These are phyloP conservation scores for Corchorus olitorius DNA, from an alignment of 345 rosid genomes.

Conservation along the genomic window DNA sequence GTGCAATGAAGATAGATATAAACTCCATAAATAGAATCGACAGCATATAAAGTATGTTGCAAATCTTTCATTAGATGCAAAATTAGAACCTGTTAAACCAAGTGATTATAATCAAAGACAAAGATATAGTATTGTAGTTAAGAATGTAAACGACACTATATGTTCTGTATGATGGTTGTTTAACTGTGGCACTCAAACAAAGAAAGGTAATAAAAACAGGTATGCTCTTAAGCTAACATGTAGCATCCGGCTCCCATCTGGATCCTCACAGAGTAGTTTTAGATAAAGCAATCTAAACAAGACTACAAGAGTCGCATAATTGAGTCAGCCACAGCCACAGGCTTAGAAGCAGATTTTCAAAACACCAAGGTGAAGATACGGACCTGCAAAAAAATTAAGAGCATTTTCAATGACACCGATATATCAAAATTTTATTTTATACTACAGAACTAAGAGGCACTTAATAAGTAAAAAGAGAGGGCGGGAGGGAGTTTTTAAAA, in stretches of 20 bases:
- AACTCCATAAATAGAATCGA: background rate
- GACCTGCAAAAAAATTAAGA: conserved; percentile 9
- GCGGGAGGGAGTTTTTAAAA: background rate
- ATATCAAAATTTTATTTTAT: background rate
- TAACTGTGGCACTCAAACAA: background rate
- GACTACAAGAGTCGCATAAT: background rate
- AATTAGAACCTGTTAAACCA: background rate
- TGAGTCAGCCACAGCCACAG: background rate
- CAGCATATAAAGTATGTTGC: background rate
- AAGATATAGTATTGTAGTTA: no score
- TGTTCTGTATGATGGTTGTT: background rate
- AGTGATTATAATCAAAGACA: background rate
- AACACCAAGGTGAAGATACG: background rate
- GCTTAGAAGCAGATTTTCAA: background rate
- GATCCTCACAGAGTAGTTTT: background rate
- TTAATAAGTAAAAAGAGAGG: background rate
- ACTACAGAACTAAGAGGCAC: background rate
- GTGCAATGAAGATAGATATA: background rate
- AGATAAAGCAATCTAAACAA: background rate
- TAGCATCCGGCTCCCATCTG: background rate
- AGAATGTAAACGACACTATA: background rate
- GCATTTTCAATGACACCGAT: background rate
- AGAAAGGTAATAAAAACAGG: background rate
- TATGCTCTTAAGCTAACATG: background rate
- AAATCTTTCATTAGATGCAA: background rate